Conservation (phyloP, 495 filamentous ascomycete species). For the Lineolata rhizophorae region DNA sequence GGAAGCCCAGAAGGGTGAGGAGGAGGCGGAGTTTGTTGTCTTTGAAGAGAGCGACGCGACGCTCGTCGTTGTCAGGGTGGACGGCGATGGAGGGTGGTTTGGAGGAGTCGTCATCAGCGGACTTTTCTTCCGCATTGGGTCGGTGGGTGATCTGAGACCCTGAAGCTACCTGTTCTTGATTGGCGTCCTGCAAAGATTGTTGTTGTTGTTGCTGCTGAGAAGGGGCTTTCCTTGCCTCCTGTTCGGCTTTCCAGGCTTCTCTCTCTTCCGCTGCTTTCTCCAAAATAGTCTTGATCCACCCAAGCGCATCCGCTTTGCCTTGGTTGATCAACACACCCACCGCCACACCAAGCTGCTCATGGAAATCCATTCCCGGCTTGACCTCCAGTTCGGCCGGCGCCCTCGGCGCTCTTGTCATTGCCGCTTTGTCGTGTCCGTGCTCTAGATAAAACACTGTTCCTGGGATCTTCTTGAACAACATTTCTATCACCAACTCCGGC, state of each 20-base stretch:
- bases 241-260: constrained; percentile 54
- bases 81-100: not conserved
- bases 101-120: too few relatives aligned
- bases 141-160: too few relatives aligned
- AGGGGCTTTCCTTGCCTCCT: constrained; percentile 28
- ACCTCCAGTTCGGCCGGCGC: constrained; percentile 65
- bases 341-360: constrained; percentile 54
- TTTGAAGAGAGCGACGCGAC: constrained; percentile 58
- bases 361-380: constrained; percentile 37
- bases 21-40: constrained; percentile 80
- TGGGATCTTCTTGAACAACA: constrained; percentile 86
- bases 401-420: constrained; percentile 31
- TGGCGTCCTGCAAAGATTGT: too few relatives aligned
- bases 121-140: too few relatives aligned
- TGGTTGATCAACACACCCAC: constrained; percentile 60
- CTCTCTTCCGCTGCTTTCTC: constrained; percentile 47
- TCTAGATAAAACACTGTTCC: constrained; percentile 69
- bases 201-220: not conserved
- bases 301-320: constrained; percentile 46
- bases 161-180: too few relatives aligned
- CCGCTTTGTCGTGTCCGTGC: constrained; percentile 72
- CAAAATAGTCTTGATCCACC: constrained; percentile 60
- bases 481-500: constrained; percentile 63
- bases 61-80: constrained; percentile 34
- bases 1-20: constrained; percentile 52